Evolutionary conservation across 2,329 filamentous ascomycete species (phyloP).

Genomic region (Microdochium nivale): DNA sequence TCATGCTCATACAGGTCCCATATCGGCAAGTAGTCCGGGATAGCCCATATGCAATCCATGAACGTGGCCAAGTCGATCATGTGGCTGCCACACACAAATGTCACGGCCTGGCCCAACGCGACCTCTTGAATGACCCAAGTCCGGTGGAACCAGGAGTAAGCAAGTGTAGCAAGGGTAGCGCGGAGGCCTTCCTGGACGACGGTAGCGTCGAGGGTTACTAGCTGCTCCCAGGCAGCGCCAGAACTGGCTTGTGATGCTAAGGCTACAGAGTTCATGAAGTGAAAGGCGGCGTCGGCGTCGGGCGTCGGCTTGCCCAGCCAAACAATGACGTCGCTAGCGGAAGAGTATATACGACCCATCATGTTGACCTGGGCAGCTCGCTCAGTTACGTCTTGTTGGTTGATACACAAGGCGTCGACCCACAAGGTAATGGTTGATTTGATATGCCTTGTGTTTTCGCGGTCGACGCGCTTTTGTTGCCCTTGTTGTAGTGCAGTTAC

Average conservation of each 20-base stretch:
- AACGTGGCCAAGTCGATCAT: not conserved
- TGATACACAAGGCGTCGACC: constrained; percentile 8
- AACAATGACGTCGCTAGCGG: constrained; percentile 4
- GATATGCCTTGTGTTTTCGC: not conserved
- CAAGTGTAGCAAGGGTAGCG: not conserved
- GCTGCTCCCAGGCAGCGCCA: too few relatives aligned
- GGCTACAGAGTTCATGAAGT: not conserved
- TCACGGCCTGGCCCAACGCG: not conserved
- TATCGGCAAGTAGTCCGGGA: not conserved
- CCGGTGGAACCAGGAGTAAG: not conserved
- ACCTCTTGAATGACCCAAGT: not conserved
- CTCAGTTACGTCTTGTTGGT: constrained; percentile 5
- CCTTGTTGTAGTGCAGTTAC: not conserved
- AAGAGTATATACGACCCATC: constrained; percentile 5
- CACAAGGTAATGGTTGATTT: constrained; percentile 3
- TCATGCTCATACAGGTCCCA: not conserved
- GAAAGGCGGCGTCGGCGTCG: not conserved
- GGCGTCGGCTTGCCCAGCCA: constrained; percentile 2
- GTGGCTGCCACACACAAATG: not conserved
- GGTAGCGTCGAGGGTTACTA: not conserved
- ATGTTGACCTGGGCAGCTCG: constrained; percentile 1
- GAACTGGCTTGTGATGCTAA: too few relatives aligned
- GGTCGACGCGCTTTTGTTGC: not conserved
- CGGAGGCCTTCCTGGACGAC: not conserved
- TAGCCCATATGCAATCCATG: not conserved